phyloP scores from a whole-genome alignment of 192 early-diverging fungal genomes.

The Gonapodya prolifera region DNA sequence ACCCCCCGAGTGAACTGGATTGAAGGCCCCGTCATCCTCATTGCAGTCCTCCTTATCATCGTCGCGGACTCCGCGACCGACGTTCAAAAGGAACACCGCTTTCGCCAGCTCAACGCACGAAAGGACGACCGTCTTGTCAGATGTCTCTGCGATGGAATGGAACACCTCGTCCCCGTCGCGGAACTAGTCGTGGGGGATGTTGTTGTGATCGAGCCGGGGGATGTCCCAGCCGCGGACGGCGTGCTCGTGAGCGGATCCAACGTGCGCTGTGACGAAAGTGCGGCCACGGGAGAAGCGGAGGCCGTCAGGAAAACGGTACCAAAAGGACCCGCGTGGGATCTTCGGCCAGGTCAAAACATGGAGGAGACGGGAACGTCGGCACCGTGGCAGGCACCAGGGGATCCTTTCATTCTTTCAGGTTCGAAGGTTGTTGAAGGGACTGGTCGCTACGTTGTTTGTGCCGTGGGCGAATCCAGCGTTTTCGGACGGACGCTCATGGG shows the following conservation, averaged over 20 bases:
- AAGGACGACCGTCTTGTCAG: conserved; percentile 74
- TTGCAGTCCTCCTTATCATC: conserved; percentile 62
- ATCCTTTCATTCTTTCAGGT: no score
- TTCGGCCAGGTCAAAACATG: no score
- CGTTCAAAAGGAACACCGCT: conserved; percentile 79
- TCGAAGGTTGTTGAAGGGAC: no score
- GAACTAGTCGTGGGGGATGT: not conserved
- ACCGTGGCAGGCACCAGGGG: no score
- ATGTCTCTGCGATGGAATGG: conserved; percentile 13
- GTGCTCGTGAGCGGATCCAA: no score
- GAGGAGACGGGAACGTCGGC: no score
- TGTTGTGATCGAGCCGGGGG: no score
- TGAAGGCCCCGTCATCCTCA: conserved; percentile 73
- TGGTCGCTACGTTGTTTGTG: not conserved
- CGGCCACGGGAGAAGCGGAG: no score
- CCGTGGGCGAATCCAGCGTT: conserved; percentile 20
- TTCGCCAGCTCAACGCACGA: conserved; percentile 73
- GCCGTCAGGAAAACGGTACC: no score
- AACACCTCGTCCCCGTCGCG: not conserved
- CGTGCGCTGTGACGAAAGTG: no score
- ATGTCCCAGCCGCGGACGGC: no score
- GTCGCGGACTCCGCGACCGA: conserved; percentile 65
- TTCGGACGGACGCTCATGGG: conserved; percentile 81
- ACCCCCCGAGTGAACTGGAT: conserved; percentile 60
- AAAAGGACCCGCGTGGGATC: no score